Percentiles rank a stretch among this genome's conserved stretches.
phyloP scores from a whole-genome alignment of 345 rosid species.

The Turritis glabra region DNA sequence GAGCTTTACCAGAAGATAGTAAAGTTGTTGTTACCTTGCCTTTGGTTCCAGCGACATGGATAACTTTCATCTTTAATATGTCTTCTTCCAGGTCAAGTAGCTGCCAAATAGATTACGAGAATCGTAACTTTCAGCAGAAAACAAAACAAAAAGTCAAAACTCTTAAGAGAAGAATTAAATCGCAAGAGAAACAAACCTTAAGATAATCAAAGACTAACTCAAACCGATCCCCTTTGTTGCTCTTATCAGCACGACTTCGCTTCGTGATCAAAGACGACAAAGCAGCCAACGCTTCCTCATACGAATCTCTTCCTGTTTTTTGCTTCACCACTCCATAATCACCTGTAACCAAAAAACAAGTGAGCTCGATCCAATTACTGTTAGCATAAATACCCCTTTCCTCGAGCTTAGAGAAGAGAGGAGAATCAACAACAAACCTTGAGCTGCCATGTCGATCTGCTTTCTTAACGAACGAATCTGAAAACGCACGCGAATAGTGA shows the following conservation, averaged over 20 bases:
- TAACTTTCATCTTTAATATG: conserved; percentile 73
- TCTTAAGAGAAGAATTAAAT: background rate
- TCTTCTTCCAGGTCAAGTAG: conserved; percentile 80
- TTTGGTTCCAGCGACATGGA: conserved; percentile 98
- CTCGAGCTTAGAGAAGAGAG: background rate
- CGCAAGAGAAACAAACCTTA: conserved; percentile 57
- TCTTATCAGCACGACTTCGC: conserved; percentile 85
- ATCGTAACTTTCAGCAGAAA: background rate
- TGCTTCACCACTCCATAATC: conserved; percentile 39
- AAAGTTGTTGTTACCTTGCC: conserved; percentile 66
- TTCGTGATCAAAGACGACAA: conserved; percentile 84
- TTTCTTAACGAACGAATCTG: conserved; percentile 39
- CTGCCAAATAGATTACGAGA: conserved; percentile 38
- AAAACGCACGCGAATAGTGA: no score
- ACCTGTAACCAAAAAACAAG: conserved; percentile 30
- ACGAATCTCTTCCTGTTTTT: conserved; percentile 36
- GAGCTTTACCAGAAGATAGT: background rate
- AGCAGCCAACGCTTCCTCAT: conserved; percentile 80
- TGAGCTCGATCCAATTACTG: conserved; percentile 21
- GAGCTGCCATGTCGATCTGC: conserved; percentile 42
- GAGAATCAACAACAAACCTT: background rate
- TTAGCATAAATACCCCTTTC: no score
- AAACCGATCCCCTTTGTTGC: conserved; percentile 79
- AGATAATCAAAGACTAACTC: conserved; percentile 85
- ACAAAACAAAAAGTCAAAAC: background rate